Conservation (phyloP, 345 rosid species). For the Populus tremula region DNA sequence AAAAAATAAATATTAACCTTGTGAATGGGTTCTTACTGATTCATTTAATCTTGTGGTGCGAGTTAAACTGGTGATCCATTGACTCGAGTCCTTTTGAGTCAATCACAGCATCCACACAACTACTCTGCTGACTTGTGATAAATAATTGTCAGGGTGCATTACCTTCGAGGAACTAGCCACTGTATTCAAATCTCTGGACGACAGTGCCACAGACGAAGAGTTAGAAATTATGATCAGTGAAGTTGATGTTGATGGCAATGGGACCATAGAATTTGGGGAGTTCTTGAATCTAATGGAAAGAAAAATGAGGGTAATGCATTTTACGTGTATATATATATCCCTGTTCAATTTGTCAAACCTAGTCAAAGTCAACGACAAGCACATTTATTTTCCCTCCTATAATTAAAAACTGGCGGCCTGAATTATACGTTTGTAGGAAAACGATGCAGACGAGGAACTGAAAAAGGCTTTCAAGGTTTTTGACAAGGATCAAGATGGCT, state of each 20-base stretch:
- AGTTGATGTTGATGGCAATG: slow-evolving; percentile 55
- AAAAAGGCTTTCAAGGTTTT: slow-evolving; percentile 24
- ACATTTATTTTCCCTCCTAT: not conserved
- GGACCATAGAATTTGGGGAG: slow-evolving; percentile 63
- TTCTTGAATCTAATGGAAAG: slow-evolving; percentile 68
- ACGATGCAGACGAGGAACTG: slow-evolving; percentile 18
- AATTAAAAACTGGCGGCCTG: too few species aligned
- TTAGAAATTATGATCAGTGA: slow-evolving; percentile 57
- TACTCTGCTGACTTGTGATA: not conserved
- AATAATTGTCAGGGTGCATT: slow-evolving; percentile 47
- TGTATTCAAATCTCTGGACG: slow-evolving; percentile 49
- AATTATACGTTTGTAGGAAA: slow-evolving; percentile 6
- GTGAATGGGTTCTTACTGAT: too few species aligned
- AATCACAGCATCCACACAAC: not conserved
- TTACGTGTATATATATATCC: too few species aligned
- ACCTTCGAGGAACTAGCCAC: slow-evolving; percentile 55
- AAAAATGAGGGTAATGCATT: slow-evolving; percentile 54
- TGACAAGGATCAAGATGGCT: slow-evolving; percentile 26
- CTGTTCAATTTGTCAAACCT: not conserved
- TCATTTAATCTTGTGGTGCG: too few species aligned
- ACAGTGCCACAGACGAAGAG: slow-evolving; percentile 61
- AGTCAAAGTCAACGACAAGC: not conserved
- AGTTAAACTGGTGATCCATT: too few species aligned
- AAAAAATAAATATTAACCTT: too few species aligned
- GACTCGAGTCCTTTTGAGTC: too few species aligned